Evolutionary conservation across 73 alveolate genomes (phyloP), one percentile per base, ranked within the genome.

Genomic region (Blepharisma stoltei): DNA sequence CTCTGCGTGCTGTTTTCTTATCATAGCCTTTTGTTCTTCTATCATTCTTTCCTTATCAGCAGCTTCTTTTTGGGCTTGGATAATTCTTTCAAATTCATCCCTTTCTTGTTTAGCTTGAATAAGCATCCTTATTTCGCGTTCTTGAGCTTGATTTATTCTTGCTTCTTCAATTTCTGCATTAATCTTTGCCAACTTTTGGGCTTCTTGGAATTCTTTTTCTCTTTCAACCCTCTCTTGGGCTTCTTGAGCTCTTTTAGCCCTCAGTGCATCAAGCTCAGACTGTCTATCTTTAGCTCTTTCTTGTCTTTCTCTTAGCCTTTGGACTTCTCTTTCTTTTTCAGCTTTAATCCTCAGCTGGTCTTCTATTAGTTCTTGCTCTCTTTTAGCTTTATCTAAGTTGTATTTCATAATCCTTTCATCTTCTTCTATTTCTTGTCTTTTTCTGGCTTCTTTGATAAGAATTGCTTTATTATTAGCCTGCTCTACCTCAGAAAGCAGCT

Each of bases 201-300:
- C 85, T 80, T 93, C 98, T 52, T 78, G 81, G 84, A 89, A 77
- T 78, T 93, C 98, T 78, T 93, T 93, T 67, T 82, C 90, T 71
- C 97, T 85, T 43, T 86, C 95, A 70, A 83, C 86, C 80, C 98
- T 90, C 76, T 93, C 98, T 54, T 86, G 76, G 77, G 88, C 91
- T 70, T 93, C 98, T 84, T 66, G 86, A 6, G 97, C 98, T 83
- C 97, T 88, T 77, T 93, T 91, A 0, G 98, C 98, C 77, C 94
- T 85, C 79, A 91, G 78, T 6, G 92, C 95, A 79, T 91, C 98
- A 54, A 90, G 76, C 86, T 93, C 98, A 20, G 97, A 93, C 75
- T 90, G 85, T 71, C 92, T 84, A 65, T 93, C 98, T 25, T 80
- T 73, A 6, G 96, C 96, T 77, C 87, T 88, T 85, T 93, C 98